phyloP scores from a whole-genome alignment of 176 grass and related monocot genomes.

The Eleusine indica region DNA sequence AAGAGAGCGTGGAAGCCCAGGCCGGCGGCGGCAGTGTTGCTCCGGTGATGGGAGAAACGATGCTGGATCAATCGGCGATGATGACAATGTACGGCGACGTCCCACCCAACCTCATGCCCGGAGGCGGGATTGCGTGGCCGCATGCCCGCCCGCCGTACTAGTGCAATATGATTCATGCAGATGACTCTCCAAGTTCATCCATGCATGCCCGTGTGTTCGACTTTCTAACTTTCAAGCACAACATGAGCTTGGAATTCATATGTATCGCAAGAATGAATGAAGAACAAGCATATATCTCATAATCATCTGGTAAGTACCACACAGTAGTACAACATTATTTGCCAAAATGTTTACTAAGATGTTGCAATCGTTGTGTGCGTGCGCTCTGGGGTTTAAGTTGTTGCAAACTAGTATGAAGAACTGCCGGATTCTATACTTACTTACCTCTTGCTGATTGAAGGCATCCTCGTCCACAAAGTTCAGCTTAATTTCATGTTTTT shows the following conservation, averaged over 20 bases:
- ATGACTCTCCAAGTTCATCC: not conserved
- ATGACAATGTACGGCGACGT: conserved; percentile 40
- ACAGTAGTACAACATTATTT: not conserved
- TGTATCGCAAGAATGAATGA: too few species aligned
- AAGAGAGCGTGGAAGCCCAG: not conserved
- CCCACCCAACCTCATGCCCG: conserved; percentile 30
- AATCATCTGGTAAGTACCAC: not conserved
- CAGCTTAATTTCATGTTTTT: not conserved
- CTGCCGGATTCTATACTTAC: not conserved
- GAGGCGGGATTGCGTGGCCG: conserved; percentile 31
- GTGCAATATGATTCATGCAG: not conserved
- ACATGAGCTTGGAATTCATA: too few species aligned
- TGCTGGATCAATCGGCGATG: conserved; percentile 28
- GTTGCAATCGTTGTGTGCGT: not conserved
- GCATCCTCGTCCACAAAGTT: not conserved
- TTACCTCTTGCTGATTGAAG: not conserved
- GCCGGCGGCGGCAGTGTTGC: not conserved
- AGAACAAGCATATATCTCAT: too few species aligned
- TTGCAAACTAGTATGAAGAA: not conserved
- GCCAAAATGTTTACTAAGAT: not conserved
- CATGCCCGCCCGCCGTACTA: conserved; percentile 53
- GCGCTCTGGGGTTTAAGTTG: not conserved
- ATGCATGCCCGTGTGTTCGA: not conserved
- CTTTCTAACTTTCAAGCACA: not conserved
- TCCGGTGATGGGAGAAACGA: not conserved